Base-by-base conservation (phyloP, 1,284 basidiomycete genomes). In the Exobasidium cylindrosporum region DNA sequence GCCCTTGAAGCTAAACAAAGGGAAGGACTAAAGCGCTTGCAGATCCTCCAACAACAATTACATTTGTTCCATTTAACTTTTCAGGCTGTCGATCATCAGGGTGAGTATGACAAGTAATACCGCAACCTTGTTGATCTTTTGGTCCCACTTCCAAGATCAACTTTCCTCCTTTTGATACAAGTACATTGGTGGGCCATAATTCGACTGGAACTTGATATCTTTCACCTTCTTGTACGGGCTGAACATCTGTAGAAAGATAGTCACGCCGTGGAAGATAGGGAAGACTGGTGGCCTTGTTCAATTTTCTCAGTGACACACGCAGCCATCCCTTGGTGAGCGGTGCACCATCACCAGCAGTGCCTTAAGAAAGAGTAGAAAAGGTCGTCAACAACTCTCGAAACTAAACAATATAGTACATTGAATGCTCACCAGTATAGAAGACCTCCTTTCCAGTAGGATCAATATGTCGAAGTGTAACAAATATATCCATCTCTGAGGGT, bases 271-370 rank as follows among this genome's bases (percentile, higher is more conserved):
- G 79, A 1, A 76, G 54, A 54, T 68, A 74, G 17, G 70, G 69
- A 11, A 67, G 56, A 45, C 63, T 64, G n/a, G n/a, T n/a, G 11
- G 57, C 26, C 13, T 60, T 47, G 63, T 77, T 68, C 54, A 79
- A 66, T 2, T 64, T 67, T 17, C 79, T 76, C 0, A 79, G 59
- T 0, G 79, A 80, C 3, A 66, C 70, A 7, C 79, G 74, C 4
- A 80, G 72, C 75, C 73, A 79, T 44, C 79, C 79, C 60, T 81
- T 81, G 55, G 62, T 65, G 7, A 79, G 62, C 0, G 76, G 76
- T 17, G 74, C 76, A 0, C 73, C 73, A 54, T 80, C 79, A 4
- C 79, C 79, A 6, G 76, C 77, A 1, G 79, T 77, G 47, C 47
- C 35, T 40, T 7, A 40, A 40, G 17, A 17, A 40, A 10, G 35